Percentiles rank a stretch among this genome's conserved stretches.
Evolutionary conservation across 768 basidiomycete species (phyloP).

Genomic region (Auriscalpium vulgare): DNA sequence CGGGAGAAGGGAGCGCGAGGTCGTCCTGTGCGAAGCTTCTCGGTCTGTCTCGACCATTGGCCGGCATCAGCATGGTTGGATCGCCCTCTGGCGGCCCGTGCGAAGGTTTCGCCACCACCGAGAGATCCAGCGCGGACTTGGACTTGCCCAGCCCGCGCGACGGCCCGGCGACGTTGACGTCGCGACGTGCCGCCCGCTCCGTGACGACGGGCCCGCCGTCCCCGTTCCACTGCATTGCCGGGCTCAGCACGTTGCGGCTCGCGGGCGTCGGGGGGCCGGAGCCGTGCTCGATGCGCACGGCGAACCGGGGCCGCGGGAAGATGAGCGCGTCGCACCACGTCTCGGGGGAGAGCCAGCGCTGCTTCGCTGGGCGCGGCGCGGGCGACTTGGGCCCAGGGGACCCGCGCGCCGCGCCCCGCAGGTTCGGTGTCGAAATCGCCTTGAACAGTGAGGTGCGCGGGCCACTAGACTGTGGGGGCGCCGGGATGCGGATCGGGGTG

Average conservation of each 20-base stretch:
- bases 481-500: constrained; percentile 21
- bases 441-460: constrained; percentile 34
- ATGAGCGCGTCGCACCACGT: constrained; percentile 78
- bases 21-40: constrained; percentile 58
- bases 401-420: constrained; percentile 26
- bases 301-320: constrained; percentile 69
- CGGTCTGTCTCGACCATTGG: constrained; percentile 27
- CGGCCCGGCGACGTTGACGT: background rate
- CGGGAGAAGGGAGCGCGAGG: constrained; percentile 48
- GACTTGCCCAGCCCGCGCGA: background rate
- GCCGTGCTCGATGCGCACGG: constrained; percentile 32
- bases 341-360: constrained; percentile 66
- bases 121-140: background rate
- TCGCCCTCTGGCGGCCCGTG: constrained; percentile 10
- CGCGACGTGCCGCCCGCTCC: background rate
- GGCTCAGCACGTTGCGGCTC: background rate
- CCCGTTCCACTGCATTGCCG: background rate
- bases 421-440: constrained; percentile 61
- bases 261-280: constrained; percentile 1
- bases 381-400: constrained; percentile 16
- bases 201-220: background rate
- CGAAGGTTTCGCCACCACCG: background rate
- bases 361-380: constrained; percentile 34
- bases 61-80: constrained; percentile 3
- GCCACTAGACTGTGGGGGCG: constrained; percentile 21